Evolutionary conservation across 2,329 filamentous ascomycete genomes (phyloP).

Genomic region (Apiospora hydei): DNA sequence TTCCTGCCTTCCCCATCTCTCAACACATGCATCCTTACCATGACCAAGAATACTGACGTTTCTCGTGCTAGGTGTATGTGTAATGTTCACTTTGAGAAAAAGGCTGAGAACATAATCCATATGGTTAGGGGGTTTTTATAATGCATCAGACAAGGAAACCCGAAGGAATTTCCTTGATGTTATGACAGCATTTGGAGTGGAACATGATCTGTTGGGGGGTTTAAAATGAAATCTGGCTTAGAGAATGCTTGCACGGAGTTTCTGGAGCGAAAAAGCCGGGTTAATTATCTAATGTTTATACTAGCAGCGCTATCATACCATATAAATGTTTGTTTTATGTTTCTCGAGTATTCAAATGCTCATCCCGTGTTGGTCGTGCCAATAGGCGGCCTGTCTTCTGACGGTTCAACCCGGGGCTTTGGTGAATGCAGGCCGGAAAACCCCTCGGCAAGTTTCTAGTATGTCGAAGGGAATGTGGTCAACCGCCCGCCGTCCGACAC

Average conservation of each 20-base stretch:
- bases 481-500: conserved; percentile 70
- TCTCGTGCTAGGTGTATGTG: neutral
- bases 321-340: neutral
- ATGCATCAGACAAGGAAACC: too few species aligned
- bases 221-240: neutral
- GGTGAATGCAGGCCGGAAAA: neutral
- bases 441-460: conserved; percentile 43
- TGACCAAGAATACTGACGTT: neutral
- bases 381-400: neutral
- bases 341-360: neutral
- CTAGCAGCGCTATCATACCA: neutral
- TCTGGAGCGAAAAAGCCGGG: too few species aligned
- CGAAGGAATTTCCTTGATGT: neutral
- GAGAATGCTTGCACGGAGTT: neutral
- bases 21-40: neutral
- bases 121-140: neutral
- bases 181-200: neutral
- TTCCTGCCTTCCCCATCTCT: neutral
- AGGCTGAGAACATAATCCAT: neutral
- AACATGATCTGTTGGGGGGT: neutral
- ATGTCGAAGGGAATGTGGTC: conserved; percentile 61
- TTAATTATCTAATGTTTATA: neutral
- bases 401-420: neutral
- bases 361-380: neutral
- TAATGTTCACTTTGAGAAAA: neutral